A percentile compares a stretch with the other conserved stretches of the same genome.
phyloP scores from a whole-genome alignment of 345 rosid species.

The Eucalyptus guilfoylei region DNA sequence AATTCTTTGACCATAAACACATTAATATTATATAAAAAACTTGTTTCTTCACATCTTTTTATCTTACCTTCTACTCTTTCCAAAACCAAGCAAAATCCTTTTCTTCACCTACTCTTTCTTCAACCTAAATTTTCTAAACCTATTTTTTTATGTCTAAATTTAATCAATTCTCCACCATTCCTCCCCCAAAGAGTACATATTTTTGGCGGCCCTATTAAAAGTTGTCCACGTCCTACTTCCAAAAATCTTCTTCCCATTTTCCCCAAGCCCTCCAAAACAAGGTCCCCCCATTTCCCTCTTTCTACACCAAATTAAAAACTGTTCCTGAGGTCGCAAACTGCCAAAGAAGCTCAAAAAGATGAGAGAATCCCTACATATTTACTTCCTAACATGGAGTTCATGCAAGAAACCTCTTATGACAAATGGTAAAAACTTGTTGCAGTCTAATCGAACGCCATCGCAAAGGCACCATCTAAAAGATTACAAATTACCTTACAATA shows the following conservation, averaged over 20 bases:
- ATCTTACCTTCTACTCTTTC: not conserved
- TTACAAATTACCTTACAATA: not conserved
- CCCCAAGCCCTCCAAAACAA: too few relatives aligned
- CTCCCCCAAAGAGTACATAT: not conserved
- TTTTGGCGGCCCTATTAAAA: not conserved
- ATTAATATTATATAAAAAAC: too few relatives aligned
- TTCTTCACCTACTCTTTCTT: not conserved
- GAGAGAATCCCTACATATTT: not conserved
- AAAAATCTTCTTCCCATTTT: too few relatives aligned
- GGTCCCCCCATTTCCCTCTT: not conserved
- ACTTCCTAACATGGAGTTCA: not conserved
- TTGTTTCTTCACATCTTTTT: not conserved
- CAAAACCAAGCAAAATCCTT: too few relatives aligned
- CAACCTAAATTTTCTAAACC: not conserved
- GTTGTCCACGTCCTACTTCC: not conserved
- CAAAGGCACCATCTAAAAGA: not conserved
- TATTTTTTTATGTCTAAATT: not conserved
- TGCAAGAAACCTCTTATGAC: not conserved
- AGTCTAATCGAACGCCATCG: too few relatives aligned
- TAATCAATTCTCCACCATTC: not conserved
- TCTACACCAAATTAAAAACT: too few relatives aligned
- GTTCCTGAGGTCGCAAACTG: not conserved
- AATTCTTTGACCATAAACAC: not conserved
- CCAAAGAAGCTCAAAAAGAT: not conserved
- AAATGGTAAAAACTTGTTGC: too few relatives aligned